These are phyloP conservation scores for Xerocomus brunneocitrinus DNA, from an alignment of 768 basidiomycete species.

Conservation along the genomic window DNA sequence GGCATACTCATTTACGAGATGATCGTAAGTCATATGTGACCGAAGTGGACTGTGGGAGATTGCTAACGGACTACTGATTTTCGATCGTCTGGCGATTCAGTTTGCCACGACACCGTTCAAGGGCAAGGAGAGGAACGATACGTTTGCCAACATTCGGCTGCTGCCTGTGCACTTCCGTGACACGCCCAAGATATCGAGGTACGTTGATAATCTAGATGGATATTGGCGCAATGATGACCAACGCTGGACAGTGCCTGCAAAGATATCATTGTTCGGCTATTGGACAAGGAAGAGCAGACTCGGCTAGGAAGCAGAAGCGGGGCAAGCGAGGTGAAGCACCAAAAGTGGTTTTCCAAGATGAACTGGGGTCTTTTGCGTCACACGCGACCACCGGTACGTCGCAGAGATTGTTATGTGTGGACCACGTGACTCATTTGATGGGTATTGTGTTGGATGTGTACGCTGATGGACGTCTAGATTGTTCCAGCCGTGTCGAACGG, in stretches of 20 bases:
- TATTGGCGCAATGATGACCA: conserved; percentile 8
- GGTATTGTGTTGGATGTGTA: conserved; percentile 14
- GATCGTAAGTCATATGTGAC: conserved; percentile 63
- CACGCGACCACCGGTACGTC: conserved; percentile 83
- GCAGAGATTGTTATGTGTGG: background rate
- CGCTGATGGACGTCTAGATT: conserved; percentile 52
- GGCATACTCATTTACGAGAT: conserved; percentile 99
- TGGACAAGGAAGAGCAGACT: conserved; percentile 89
- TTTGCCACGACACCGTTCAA: conserved; percentile 99
- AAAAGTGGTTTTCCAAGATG: conserved; percentile 96
- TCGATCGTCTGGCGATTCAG: conserved; percentile 40
- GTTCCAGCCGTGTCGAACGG: conserved; percentile 71
- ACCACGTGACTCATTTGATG: conserved; percentile 10
- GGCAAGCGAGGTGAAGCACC: conserved; percentile 97
- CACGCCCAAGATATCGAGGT: conserved; percentile 71
- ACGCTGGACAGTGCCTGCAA: conserved; percentile 65
- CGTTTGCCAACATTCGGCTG: conserved; percentile 92
- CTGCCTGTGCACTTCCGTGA: conserved; percentile 86
- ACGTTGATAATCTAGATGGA: conserved; percentile 28
- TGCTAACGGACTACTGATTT: conserved; percentile 34
- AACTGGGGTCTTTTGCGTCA: conserved; percentile 96
- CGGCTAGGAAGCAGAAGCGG: conserved; percentile 90
- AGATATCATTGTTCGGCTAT: conserved; percentile 77
- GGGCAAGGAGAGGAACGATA: conserved; percentile 88
- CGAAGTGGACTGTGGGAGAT: conserved; percentile 18